A percentile compares a stretch with the other conserved stretches of the same genome.
phyloP scores from a whole-genome alignment of 2,329 filamentous ascomycete genomes.

The Colletotrichum sp. region DNA sequence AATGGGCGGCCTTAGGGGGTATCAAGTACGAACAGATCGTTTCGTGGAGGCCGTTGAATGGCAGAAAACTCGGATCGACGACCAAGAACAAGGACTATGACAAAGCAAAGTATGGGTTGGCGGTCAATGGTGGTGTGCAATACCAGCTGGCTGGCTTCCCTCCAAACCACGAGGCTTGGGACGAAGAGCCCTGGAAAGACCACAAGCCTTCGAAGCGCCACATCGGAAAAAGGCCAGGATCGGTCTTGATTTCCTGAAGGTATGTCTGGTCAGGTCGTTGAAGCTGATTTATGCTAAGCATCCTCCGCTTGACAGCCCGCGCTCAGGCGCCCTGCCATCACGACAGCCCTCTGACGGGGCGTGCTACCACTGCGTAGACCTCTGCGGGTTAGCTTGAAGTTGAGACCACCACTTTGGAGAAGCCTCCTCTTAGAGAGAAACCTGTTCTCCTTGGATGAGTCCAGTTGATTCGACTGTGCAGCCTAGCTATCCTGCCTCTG shows the following conservation, averaged over 20 bases:
- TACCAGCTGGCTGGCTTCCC: not conserved
- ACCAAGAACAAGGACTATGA: not conserved
- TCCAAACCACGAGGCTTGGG: not conserved
- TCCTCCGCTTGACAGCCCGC: fast-evolving
- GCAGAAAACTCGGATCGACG: not conserved
- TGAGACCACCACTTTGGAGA: not conserved
- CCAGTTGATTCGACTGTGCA: no score
- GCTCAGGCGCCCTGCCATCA: not conserved
- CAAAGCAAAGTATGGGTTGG: not conserved
- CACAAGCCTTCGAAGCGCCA: not conserved
- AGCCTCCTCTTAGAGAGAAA: fast-evolving
- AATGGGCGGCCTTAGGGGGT: not conserved
- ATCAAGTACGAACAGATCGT: not conserved
- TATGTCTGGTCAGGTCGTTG: not conserved
- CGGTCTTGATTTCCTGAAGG: not conserved
- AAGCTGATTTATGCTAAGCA: not conserved
- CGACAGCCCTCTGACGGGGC: not conserved
- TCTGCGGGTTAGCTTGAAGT: fast-evolving
- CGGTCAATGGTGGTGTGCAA: not conserved
- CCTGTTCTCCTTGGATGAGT: not conserved
- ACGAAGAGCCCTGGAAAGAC: not conserved
- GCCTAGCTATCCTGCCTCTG: no score
- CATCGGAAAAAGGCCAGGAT: not conserved
- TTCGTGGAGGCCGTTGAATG: not conserved
- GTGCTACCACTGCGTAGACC: not conserved